These are phyloP conservation scores for Ophiostoma himal-ulmi DNA, from an alignment of 2,329 filamentous ascomycete genomes.

Conservation along the genomic window DNA sequence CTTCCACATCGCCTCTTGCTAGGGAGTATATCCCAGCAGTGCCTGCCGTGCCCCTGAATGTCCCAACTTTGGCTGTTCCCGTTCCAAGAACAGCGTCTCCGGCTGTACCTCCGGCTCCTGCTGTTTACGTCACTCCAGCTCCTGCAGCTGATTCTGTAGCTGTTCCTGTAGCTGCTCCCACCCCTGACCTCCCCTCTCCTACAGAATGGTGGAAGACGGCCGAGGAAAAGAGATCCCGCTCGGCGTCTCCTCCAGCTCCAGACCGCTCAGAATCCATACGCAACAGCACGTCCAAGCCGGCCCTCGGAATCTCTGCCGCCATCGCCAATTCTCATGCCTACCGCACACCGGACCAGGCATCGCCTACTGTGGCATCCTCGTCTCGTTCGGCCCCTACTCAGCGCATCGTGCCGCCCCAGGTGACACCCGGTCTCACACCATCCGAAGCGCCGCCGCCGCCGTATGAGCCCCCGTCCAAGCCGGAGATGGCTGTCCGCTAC, in stretches of 20 bases:
- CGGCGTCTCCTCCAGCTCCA: neutral
- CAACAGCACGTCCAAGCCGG: slow-evolving; percentile 12
- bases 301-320: slow-evolving; percentile 25
- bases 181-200: neutral
- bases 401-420: slow-evolving; percentile 1
- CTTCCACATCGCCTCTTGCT: slow-evolving; percentile 16
- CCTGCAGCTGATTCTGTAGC: no score
- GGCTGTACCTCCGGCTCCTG: neutral
- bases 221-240: slow-evolving; percentile 25
- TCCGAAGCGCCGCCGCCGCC: slow-evolving; percentile 46
- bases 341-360: slow-evolving; percentile 19
- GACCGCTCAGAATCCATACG: slow-evolving; percentile 6
- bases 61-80: neutral
- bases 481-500: slow-evolving; percentile 43
- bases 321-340: slow-evolving; percentile 24
- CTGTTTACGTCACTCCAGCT: neutral
- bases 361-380: slow-evolving; percentile 28
- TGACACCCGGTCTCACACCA: slow-evolving; percentile 23
- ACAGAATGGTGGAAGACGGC: slow-evolving; percentile 37
- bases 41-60: slow-evolving; percentile 9
- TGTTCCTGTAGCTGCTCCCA: neutral
- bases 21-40: slow-evolving; percentile 11
- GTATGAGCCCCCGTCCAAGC: slow-evolving; percentile 46
- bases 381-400: slow-evolving; percentile 28
- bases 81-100: neutral